These are phyloP conservation scores for Blastocystis sp. DNA, from an alignment of 352 stramenopile species.

Conservation along the genomic window DNA sequence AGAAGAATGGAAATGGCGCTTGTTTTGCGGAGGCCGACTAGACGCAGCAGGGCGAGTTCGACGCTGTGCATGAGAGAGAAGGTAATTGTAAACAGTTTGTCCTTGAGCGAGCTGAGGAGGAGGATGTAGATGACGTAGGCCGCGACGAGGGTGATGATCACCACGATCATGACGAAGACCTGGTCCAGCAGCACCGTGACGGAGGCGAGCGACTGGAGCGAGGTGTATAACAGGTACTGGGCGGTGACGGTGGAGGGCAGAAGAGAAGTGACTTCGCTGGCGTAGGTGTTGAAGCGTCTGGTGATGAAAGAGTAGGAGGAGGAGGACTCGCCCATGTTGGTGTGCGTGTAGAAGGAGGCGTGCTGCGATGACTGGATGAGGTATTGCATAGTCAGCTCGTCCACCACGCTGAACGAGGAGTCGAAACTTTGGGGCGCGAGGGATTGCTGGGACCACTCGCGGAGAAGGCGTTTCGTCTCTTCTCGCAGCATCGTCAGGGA, in stretches of 20 bases:
- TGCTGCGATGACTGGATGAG: conserved; percentile 26
- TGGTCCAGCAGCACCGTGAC: conserved; percentile 46
- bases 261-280: background rate
- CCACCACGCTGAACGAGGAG: background rate
- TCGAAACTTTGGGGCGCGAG: no score
- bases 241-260: background rate
- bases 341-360: conserved; percentile 15
- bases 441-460: background rate
- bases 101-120: conserved; percentile 13
- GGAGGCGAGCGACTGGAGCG: conserved; percentile 47
- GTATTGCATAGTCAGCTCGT: conserved; percentile 57
- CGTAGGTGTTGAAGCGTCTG: conserved; percentile 50
- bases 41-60: conserved; percentile 49
- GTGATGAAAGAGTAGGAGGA: background rate
- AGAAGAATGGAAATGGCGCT: conserved; percentile 13
- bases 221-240: conserved; percentile 38
- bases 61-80: background rate
- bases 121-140: conserved; percentile 64
- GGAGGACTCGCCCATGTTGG: background rate
- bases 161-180: conserved; percentile 64
- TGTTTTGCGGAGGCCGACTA: conserved; percentile 35
- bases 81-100: conserved; percentile 35
- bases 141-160: conserved; percentile 58
- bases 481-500: background rate
- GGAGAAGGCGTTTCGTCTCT: conserved; percentile 10